These are phyloP conservation scores for Xylaria sp. DNA, from an alignment of 2,329 filamentous ascomycete genomes.

Conservation along the genomic window DNA sequence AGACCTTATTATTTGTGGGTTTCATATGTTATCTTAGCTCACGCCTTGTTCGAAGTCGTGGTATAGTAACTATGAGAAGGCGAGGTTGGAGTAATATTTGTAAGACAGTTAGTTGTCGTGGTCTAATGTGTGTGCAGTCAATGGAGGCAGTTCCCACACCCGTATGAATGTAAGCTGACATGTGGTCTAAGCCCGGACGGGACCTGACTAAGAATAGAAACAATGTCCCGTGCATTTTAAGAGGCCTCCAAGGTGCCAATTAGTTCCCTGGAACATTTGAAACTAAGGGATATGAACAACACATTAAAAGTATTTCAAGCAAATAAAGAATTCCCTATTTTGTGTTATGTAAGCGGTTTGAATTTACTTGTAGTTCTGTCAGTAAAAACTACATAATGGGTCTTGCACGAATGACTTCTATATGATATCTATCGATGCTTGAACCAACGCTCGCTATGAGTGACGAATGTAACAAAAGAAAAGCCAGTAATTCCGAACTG, in stretches of 20 bases:
- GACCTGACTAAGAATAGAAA: neutral
- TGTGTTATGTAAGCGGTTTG: neutral
- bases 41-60: no score
- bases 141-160: neutral
- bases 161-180: neutral
- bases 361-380: neutral
- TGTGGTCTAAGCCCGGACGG: neutral
- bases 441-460: slow-evolving; percentile 16
- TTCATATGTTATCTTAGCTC: neutral
- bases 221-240: neutral
- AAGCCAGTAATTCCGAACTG: neutral
- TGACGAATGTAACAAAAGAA: slow-evolving; percentile 15
- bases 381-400: neutral
- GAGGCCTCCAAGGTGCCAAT: neutral
- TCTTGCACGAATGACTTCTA: slow-evolving; percentile 8
- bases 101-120: neutral
- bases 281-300: neutral
- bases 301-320: neutral
- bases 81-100: neutral
- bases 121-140: neutral
- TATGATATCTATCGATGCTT: slow-evolving; percentile 5
- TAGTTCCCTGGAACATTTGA: neutral
- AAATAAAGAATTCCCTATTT: neutral
- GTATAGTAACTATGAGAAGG: neutral
- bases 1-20: neutral